These are phyloP conservation scores for Spatholobus suberectus DNA, from an alignment of 306 rosid genomes.

Conservation along the genomic window DNA sequence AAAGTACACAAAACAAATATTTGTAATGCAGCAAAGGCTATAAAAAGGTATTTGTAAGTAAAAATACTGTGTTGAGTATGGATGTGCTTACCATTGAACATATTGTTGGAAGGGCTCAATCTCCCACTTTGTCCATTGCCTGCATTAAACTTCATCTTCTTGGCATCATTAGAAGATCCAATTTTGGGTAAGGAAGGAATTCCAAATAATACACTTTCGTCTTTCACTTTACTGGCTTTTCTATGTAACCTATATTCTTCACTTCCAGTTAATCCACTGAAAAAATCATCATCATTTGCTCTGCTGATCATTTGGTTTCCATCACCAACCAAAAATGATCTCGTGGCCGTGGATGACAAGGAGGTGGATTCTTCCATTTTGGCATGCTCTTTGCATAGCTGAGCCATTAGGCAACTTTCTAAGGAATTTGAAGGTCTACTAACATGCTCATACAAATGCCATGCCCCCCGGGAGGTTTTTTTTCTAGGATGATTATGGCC, in stretches of 20 bases:
- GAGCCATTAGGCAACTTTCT: slow-evolving; percentile 85
- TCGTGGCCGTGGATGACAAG: slow-evolving; percentile 49
- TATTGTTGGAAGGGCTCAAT: slow-evolving; percentile 42
- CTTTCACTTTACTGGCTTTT: slow-evolving; percentile 39
- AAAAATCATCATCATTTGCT: slow-evolving; percentile 38
- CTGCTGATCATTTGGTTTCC: slow-evolving; percentile 56
- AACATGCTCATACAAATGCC: slow-evolving; percentile 39
- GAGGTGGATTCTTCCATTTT: slow-evolving; percentile 55
- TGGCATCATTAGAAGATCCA: slow-evolving; percentile 39
- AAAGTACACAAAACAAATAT: neutral
- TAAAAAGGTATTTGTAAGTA: slow-evolving; percentile 19
- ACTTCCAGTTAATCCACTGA: slow-evolving; percentile 37
- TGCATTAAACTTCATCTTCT: slow-evolving; percentile 46
- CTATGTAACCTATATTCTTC: slow-evolving; percentile 42
- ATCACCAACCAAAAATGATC: slow-evolving; percentile 54
- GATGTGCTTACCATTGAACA: slow-evolving; percentile 41
- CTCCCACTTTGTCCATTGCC: slow-evolving; percentile 45
- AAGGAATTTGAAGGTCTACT: slow-evolving; percentile 63
- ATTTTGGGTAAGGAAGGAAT: slow-evolving; percentile 52
- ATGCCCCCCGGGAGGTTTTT: slow-evolving; percentile 47
- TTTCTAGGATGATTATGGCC: slow-evolving; percentile 50
- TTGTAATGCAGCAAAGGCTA: slow-evolving; percentile 13
- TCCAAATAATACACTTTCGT: slow-evolving; percentile 44
- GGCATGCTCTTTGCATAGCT: slow-evolving; percentile 59
- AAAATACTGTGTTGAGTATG: slow-evolving; percentile 48